Evolutionary conservation across 2,329 filamentous ascomycete genomes (phyloP), one percentile per base, ranked within the genome.

Genomic region (Neonectria hederae): DNA sequence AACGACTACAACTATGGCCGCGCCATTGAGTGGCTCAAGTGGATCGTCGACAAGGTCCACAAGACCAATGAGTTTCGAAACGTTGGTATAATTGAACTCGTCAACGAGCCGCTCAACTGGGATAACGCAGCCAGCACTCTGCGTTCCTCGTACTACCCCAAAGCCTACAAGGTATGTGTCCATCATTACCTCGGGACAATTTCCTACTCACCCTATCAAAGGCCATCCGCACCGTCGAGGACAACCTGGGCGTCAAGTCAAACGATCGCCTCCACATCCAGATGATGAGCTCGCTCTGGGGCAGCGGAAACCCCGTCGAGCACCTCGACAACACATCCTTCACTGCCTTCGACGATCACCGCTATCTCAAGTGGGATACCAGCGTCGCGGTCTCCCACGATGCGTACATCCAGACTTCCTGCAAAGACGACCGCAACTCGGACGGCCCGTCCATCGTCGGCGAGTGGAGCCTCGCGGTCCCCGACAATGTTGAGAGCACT

Each of bases 21-120:
- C 11, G 85, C 84, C 3, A 73, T 83, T 61, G 72, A 82, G 54
- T 89, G 87, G 77, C 81, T 89, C n/a, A 76, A 82, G 57, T 87
- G 83, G 82, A 83, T 89, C 69, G 82, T 84, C 11, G 78, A 81
- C 40, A 78, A 81, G 42, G 82, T 87, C 62, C 86, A 88, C 72
- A 77, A 71, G 40, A 82, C 80, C 63, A 55, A 75, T 38, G 80
- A 80, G 30, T 86, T 84, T 72, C 76, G 81, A 57, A 87, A 84
- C 48, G 86, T 89, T 26, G 86, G 86, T 60, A 88, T 87, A 83
- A 73, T 89, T 40, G 82, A 86, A 71, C 75, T 89, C 13, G 77
- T 74, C 22, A 74, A 73, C n/a, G 72, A 74, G 46, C 72, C 72
- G 0, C 53, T 67, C 9, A 67, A 65, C 59, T 69, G 71, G 65